Percentiles rank a stretch among this genome's conserved stretches.
phyloP scores from a whole-genome alignment of 768 basidiomycete species.

The Sarcomyxa edulis region DNA sequence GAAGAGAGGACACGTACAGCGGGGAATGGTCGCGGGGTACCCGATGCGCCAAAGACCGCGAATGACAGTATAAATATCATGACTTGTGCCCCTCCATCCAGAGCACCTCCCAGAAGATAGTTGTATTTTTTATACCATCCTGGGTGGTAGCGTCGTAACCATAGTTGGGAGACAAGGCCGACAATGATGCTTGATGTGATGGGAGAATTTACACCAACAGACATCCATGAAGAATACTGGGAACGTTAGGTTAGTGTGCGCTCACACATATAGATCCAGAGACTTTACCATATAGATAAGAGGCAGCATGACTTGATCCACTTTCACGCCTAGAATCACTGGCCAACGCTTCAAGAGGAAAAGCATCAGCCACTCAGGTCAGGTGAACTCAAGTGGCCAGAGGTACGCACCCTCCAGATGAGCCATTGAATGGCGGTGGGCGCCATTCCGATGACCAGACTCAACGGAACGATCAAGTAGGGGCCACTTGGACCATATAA shows the following conservation, averaged over 20 bases:
- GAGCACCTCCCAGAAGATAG: constrained; percentile 60
- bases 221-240: constrained; percentile 38
- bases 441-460: constrained; percentile 47
- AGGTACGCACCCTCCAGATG: constrained; percentile 36
- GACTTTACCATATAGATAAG: constrained; percentile 44
- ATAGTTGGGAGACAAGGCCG: constrained; percentile 55
- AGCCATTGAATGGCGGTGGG: constrained; percentile 51
- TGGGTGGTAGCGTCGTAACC: constrained; percentile 51
- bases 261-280: neutral
- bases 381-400: neutral
- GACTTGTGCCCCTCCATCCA: constrained; percentile 62
- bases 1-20: constrained; percentile 18
- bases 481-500: constrained; percentile 49
- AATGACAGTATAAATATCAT: constrained; percentile 63
- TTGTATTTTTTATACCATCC: constrained; percentile 68
- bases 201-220: constrained; percentile 51
- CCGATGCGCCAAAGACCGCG: constrained; percentile 59
- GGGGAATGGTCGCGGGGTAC: constrained; percentile 45
- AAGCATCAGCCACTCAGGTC: constrained; percentile 2
- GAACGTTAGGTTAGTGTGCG: neutral
- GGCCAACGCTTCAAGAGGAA: constrained; percentile 49
- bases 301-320: constrained; percentile 47
- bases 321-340: constrained; percentile 44
- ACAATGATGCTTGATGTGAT: constrained; percentile 42
- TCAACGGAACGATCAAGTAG: constrained; percentile 53